phyloP scores from a whole-genome alignment of 106 monocot genomes.

The Chionographis japonica region DNA sequence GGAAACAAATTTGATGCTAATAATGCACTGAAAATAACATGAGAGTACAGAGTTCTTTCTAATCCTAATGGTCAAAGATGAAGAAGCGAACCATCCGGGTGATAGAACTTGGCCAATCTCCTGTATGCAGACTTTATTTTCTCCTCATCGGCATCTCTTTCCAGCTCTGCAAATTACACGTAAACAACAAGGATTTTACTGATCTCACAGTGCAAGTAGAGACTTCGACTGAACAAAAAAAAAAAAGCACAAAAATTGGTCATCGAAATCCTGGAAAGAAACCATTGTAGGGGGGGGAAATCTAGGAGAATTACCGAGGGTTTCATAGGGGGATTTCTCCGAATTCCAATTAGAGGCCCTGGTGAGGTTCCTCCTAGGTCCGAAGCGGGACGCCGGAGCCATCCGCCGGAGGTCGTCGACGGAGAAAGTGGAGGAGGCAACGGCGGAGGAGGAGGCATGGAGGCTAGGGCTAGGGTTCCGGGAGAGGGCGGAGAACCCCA shows the following conservation, averaged over 20 bases:
- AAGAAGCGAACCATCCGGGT: slow-evolving; percentile 73
- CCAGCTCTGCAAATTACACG: slow-evolving; percentile 54
- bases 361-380: slow-evolving; percentile 54
- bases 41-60: no score
- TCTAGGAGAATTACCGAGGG: slow-evolving; percentile 45
- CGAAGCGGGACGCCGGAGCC: slow-evolving; percentile 19
- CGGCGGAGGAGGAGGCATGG: slow-evolving; percentile 9
- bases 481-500: slow-evolving; percentile 8
- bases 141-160: slow-evolving; percentile 83
- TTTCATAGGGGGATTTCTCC: slow-evolving; percentile 85
- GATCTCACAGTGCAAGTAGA: background rate
- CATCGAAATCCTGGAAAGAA: background rate
- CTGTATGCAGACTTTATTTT: slow-evolving; percentile 82
- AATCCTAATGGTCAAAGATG: background rate
- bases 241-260: slow-evolving; percentile 10
- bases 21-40: background rate
- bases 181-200: background rate
- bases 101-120: slow-evolving; percentile 87
- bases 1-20: no score
- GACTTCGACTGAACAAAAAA: background rate
- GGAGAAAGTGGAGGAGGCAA: slow-evolving; percentile 24
- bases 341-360: slow-evolving; percentile 81
- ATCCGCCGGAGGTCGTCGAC: slow-evolving; percentile 28
- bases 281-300: background rate
- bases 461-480: slow-evolving; percentile 18